These are phyloP conservation scores for Monosporascus sp. DNA, from an alignment of 2,329 filamentous ascomycete species.

Conservation along the genomic window DNA sequence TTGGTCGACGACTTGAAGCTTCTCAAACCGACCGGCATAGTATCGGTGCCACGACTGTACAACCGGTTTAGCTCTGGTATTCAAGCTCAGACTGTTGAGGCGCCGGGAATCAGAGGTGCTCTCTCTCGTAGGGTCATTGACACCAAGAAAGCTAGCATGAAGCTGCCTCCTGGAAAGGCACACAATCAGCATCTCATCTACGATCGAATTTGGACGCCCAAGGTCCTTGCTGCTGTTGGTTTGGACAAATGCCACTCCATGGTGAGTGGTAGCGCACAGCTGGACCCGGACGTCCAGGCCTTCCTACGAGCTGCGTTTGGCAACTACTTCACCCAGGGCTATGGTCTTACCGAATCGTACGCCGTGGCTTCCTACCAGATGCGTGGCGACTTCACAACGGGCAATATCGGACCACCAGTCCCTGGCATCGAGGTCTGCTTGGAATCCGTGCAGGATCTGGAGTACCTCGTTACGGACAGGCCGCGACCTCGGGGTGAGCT, in stretches of 20 bases:
- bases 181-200: conserved; percentile 73
- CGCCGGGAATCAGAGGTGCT: conserved; percentile 72
- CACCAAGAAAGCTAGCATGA: conserved; percentile 75
- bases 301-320: conserved; percentile 83
- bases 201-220: conserved; percentile 85
- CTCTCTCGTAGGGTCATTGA: conserved; percentile 75
- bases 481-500: conserved; percentile 88
- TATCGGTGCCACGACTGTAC: conserved; percentile 85
- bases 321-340: conserved; percentile 78
- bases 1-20: conserved; percentile 89
- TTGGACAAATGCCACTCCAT: conserved; percentile 68
- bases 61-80: conserved; percentile 86
- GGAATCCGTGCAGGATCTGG: conserved; percentile 86
- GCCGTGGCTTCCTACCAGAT: conserved; percentile 69
- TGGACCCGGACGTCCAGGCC: conserved; percentile 81
- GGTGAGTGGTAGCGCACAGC: conserved; percentile 83
- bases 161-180: conserved; percentile 65
- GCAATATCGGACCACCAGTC: conserved; percentile 74
- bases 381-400: conserved; percentile 64
- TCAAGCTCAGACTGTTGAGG: conserved; percentile 71
- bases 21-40: conserved; percentile 74
- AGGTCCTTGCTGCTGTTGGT: conserved; percentile 78
- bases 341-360: conserved; percentile 91
- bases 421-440: conserved; percentile 71
- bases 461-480: conserved; percentile 83